Conservation (phyloP, 2,329 filamentous ascomycete species). For the Nothomitra cinnamomea region DNA sequence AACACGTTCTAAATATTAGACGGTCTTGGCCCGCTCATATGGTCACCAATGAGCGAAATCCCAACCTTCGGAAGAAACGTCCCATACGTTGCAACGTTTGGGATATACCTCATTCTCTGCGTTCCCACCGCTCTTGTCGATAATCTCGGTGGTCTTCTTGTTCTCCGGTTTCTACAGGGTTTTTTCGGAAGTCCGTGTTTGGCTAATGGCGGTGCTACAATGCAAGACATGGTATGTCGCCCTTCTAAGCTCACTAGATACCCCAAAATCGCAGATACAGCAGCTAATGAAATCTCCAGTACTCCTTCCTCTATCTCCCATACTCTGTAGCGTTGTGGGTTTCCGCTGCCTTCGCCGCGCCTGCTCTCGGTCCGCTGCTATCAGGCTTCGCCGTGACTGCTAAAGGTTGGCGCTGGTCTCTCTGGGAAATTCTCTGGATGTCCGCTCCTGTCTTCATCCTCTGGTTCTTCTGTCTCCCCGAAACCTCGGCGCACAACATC, state of each 20-base stretch:
- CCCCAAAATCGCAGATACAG: background rate
- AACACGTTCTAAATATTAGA: constrained; percentile 13
- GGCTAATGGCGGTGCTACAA: constrained; percentile 35
- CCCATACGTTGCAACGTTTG: constrained; percentile 50
- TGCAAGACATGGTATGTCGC: constrained; percentile 21
- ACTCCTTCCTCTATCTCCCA: constrained; percentile 36
- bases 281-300: constrained; percentile 15
- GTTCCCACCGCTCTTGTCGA: constrained; percentile 45
- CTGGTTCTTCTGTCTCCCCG: constrained; percentile 46
- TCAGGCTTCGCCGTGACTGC: constrained; percentile 37
- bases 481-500: constrained; percentile 43
- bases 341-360: constrained; percentile 28
- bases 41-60: constrained; percentile 49
- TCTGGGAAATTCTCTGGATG: constrained; percentile 47
- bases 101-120: constrained; percentile 48
- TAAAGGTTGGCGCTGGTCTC: constrained; percentile 41
- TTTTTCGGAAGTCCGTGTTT: constrained; percentile 51
- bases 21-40: constrained; percentile 46
- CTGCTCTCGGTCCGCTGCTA: constrained; percentile 43
- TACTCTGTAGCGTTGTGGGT: constrained; percentile 45
- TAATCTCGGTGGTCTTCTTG: constrained; percentile 46
- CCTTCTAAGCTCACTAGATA: background rate
- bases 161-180: constrained; percentile 46
- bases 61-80: constrained; percentile 49
- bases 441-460: constrained; percentile 39